Conservation (phyloP, 352 stramenopile genomes). For the Phytophthora fragariaefolia region DNA sequence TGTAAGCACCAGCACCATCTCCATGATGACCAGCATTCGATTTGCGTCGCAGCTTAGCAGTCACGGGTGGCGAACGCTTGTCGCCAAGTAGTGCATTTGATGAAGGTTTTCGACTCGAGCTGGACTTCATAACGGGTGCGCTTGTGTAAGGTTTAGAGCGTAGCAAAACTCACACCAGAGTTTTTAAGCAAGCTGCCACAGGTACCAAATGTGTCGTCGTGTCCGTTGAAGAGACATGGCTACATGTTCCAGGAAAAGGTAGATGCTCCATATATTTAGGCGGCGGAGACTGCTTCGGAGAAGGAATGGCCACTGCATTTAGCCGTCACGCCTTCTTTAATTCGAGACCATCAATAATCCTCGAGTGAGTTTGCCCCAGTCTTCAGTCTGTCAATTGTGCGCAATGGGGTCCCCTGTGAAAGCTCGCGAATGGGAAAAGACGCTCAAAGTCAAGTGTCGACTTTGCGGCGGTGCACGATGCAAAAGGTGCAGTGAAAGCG, state of each 20-base stretch:
- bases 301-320: constrained; percentile 22
- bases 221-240: constrained; percentile 23
- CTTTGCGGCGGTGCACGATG: constrained; percentile 88
- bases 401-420: constrained; percentile 77
- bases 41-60: constrained; percentile 24
- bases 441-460: constrained; percentile 82
- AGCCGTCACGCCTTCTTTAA: constrained; percentile 12
- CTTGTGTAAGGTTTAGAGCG: background rate
- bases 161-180: background rate
- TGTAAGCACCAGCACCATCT: constrained; percentile 9
- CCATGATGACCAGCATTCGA: constrained; percentile 9
- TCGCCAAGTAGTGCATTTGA: constrained; percentile 24
- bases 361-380: background rate
- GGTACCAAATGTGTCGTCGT: constrained; percentile 7
- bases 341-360: background rate
- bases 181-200: background rate
- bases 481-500: constrained; percentile 86
- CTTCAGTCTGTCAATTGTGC: constrained; percentile 5
- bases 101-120: constrained; percentile 27
- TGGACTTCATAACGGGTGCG: constrained; percentile 25
- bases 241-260: constrained; percentile 5
- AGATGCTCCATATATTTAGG: constrained; percentile 16
- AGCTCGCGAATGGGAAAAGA: constrained; percentile 84
- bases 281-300: background rate
- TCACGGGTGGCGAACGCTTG: constrained; percentile 29